Percentiles rank a stretch among this genome's conserved stretches.
phyloP scores from a whole-genome alignment of 1,284 basidiomycete species.

The Pseudozyma sp. region DNA sequence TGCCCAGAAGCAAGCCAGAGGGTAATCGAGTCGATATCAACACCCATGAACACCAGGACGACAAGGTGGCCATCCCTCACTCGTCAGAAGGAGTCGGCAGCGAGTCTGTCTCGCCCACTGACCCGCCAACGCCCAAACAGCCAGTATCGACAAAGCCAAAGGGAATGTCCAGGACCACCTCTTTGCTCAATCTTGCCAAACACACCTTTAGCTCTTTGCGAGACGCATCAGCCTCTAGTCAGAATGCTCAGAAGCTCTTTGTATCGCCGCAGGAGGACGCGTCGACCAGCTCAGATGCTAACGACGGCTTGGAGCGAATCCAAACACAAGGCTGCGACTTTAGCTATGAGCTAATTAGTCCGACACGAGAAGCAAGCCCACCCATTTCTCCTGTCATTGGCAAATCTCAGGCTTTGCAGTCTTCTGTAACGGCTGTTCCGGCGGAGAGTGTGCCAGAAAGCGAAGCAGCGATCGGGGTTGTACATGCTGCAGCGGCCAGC shows the following conservation, averaged over 20 bases:
- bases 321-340: constrained; percentile 17
- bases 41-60: neutral
- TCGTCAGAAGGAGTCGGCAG: neutral
- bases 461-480: too few relatives aligned
- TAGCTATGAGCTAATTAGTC: constrained; percentile 32
- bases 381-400: neutral
- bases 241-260: constrained; percentile 6
- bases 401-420: neutral
- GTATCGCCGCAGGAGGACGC: neutral
- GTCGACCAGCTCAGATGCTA: neutral
- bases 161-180: constrained; percentile 15
- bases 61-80: neutral
- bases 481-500: too few relatives aligned
- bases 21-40: neutral
- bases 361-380: neutral
- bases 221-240: constrained; percentile 2
- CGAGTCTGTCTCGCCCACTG: neutral
- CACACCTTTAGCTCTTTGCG: constrained; percentile 18
- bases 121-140: neutral
- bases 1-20: constrained; percentile 1
- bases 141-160: constrained; percentile 5
- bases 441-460: too few relatives aligned
- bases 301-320: constrained; percentile 3
- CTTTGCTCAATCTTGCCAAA: constrained; percentile 32
- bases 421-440: too few relatives aligned